Conservation (phyloP, 1,139 yeast genomes). For the Maudiozyma humilis region DNA sequence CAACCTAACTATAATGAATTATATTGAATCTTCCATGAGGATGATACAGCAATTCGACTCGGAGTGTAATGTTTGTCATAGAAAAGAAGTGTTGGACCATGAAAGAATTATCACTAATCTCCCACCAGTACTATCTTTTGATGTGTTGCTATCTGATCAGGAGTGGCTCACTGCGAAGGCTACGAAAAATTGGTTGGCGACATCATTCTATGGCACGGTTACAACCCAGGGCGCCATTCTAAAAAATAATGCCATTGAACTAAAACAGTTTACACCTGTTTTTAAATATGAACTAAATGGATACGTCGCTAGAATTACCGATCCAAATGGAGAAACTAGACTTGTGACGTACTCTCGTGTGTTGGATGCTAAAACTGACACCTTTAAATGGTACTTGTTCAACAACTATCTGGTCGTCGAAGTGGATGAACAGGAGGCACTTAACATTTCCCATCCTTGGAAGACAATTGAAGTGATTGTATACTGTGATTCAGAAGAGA, state of each 20-base stretch:
- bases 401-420: slow-evolving; percentile 88
- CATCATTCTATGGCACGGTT: slow-evolving; percentile 47
- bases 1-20: slow-evolving; percentile 39
- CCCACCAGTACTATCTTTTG: slow-evolving; percentile 62
- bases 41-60: slow-evolving; percentile 42
- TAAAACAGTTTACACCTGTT: slow-evolving; percentile 28
- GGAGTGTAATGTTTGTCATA: slow-evolving; percentile 43
- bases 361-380: slow-evolving; percentile 28
- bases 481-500: slow-evolving; percentile 45
- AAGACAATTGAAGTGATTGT: slow-evolving; percentile 71
- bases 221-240: slow-evolving; percentile 36
- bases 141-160: slow-evolving; percentile 45
- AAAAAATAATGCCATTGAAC: slow-evolving; percentile 34
- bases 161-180: slow-evolving; percentile 41
- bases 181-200: slow-evolving; percentile 50
- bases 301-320: slow-evolving; percentile 59
- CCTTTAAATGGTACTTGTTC: slow-evolving; percentile 65
- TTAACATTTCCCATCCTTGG: slow-evolving; percentile 67
- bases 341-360: slow-evolving; percentile 52
- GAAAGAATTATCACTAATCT: slow-evolving; percentile 43
- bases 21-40: slow-evolving; percentile 53
- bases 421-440: slow-evolving; percentile 57
- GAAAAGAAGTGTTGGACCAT: slow-evolving; percentile 47
- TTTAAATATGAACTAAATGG: slow-evolving; percentile 55
- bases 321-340: slow-evolving; percentile 47